phyloP scores from a whole-genome alignment of 2,329 filamentous ascomycete genomes.

The Didymella segeticola region DNA sequence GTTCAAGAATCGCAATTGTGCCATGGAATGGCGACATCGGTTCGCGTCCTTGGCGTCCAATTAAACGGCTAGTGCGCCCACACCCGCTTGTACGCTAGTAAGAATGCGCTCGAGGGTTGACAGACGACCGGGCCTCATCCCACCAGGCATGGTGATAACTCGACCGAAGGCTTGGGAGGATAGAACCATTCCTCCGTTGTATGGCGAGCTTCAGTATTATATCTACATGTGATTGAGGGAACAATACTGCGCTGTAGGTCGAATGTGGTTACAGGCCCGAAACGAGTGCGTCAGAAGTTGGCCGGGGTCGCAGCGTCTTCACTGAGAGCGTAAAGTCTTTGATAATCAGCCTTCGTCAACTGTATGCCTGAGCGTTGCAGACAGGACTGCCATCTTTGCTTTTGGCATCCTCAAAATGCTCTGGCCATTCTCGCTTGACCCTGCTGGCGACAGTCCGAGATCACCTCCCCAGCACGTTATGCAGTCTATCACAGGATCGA shows the following conservation, averaged over 20 bases:
- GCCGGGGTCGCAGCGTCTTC: background rate
- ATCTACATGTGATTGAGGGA: background rate
- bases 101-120: background rate
- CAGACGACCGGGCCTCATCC: background rate
- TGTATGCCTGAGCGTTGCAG: background rate
- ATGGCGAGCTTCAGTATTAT: slow-evolving; percentile 6
- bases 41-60: slow-evolving; percentile 9
- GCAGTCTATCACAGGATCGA: background rate
- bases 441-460: background rate
- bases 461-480: background rate
- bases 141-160: background rate
- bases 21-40: slow-evolving; percentile 18
- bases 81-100: slow-evolving; percentile 10
- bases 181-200: slow-evolving; percentile 3
- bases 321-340: background rate
- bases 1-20: slow-evolving; percentile 15
- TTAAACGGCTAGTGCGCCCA: slow-evolving; percentile 6
- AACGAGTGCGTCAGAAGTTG: background rate
- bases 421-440: slow-evolving; percentile 1
- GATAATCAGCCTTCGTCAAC: background rate
- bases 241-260: background rate
- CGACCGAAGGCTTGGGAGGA: background rate
- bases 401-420: slow-evolving; percentile 2
- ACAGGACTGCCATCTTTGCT: slow-evolving; percentile 5
- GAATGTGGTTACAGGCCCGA: background rate